Percentiles rank a stretch among this genome's conserved stretches.
Conservation (phyloP, 2,329 filamentous ascomycete genomes). For the Neofusicoccum kwambonambiense region DNA sequence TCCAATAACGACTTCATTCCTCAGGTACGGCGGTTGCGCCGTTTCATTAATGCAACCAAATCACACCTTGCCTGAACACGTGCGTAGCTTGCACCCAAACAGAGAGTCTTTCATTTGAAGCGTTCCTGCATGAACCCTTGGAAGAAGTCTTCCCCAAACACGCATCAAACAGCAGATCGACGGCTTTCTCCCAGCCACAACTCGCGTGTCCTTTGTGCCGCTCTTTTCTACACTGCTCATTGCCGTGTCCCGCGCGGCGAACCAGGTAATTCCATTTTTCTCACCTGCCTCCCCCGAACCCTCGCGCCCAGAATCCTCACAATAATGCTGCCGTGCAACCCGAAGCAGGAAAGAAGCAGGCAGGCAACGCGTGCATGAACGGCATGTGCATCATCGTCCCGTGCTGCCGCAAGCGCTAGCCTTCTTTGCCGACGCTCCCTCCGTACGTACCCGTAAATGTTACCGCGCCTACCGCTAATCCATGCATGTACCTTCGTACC, state of each 20-base stretch:
- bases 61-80: background rate
- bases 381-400: constrained; percentile 10
- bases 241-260: too few relatives aligned
- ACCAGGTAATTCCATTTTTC: background rate
- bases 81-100: background rate
- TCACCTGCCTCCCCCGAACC: background rate
- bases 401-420: background rate
- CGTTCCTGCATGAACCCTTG: constrained; percentile 1
- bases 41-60: background rate
- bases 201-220: background rate
- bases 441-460: background rate
- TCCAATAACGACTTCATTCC: background rate
- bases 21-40: background rate
- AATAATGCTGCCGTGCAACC: background rate
- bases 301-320: background rate
- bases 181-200: background rate
- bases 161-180: background rate
- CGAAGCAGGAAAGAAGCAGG: background rate
- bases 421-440: too few relatives aligned
- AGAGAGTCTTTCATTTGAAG: background rate
- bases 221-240: background rate
- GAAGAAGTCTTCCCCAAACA: background rate
- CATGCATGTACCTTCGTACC: background rate
- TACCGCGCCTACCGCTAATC: background rate
- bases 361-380: background rate